Percentiles rank a stretch among this genome's conserved stretches.
These are phyloP conservation scores for Scheffersomyces stambukii DNA, from an alignment of 1,139 yeast species.

Conservation along the genomic window DNA sequence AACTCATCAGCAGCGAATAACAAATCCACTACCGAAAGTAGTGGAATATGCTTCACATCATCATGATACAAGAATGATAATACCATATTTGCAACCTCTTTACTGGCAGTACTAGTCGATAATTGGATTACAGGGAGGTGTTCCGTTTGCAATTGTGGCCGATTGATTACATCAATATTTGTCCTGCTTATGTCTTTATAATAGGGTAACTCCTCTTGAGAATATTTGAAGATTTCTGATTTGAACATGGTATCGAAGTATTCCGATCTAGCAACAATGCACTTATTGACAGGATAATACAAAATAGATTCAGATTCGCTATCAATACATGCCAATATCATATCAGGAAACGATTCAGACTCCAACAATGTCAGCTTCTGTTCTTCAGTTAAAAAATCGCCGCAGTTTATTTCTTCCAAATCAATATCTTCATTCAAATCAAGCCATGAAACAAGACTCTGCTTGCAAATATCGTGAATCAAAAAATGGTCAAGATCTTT, in stretches of 20 bases:
- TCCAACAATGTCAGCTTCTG: conserved; percentile 17
- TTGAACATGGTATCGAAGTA: conserved; percentile 65
- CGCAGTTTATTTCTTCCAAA: conserved; percentile 29
- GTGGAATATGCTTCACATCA: conserved; percentile 45
- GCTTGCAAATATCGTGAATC: conserved; percentile 29
- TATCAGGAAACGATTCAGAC: conserved; percentile 42
- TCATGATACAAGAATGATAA: conserved; percentile 61
- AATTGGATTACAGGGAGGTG: conserved; percentile 30
- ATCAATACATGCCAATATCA: conserved; percentile 39
- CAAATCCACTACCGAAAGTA: conserved; percentile 49
- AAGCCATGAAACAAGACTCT: conserved; percentile 11
- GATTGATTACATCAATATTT: conserved; percentile 16
- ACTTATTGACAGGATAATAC: conserved; percentile 60
- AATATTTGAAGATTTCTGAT: conserved; percentile 32
- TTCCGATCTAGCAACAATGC: conserved; percentile 57
- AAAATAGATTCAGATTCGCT: conserved; percentile 20
- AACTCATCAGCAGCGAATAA: conserved; percentile 60
- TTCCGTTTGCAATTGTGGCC: conserved; percentile 15
- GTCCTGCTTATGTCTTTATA: conserved; percentile 6
- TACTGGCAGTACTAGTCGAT: conserved; percentile 20
- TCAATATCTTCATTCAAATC: conserved; percentile 18
- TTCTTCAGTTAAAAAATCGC: conserved; percentile 13
- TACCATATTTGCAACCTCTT: conserved; percentile 48
- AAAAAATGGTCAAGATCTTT: conserved; percentile 41
- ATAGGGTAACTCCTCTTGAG: conserved; percentile 17